Base-by-base conservation (phyloP, 75 land plant genomes). In the Azolla pinnata region DNA sequence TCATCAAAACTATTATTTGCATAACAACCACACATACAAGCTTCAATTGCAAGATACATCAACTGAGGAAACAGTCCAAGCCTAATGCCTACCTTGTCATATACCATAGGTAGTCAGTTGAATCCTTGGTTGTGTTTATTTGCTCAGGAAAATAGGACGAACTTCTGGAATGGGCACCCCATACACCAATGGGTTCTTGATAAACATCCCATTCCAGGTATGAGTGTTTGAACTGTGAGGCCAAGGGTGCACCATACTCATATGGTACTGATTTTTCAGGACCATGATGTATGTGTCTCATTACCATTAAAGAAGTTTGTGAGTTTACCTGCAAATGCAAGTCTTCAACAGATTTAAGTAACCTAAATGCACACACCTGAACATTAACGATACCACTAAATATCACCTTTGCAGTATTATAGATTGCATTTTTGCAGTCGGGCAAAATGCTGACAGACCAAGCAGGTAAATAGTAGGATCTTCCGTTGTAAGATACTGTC, bases 391-490 rank as follows among this genome's bases (percentile, higher is more conserved):
- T 35, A 5, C 12, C 40, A 5, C 10, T 35, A 35, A 5, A 35
- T 35, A 12, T 35, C 40, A 35, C 90, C 83, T 83, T 86, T 34
- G 95, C 89, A 18, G 95, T 85, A 51, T 85, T 88, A 42, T 74
- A 82, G 23, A 38, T 66, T 12, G 80, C 90, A 57, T 66, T 82
- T 70, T 78, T 85, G 77, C 95, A 88, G 64, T 88, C 95, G 8
- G 83, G 95, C 28, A 88, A 61, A 54, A 88, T 82, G 59, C 95
- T 88, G 57, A 85, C 89, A 7, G 95, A 88, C 95, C 95, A 88
- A 31, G 95, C 81, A 46, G 95, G 89, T 26, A 85, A 32, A 55
- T 74, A 63, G 70, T 85, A 85, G 45, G 90, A 64, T 0, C 9
- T 45, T 53, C 80, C 79, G 16, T 65, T 69, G 57, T 85, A 88